These are phyloP conservation scores for Abortiporus biennis DNA, from an alignment of 1,284 basidiomycete species.

Conservation along the genomic window DNA sequence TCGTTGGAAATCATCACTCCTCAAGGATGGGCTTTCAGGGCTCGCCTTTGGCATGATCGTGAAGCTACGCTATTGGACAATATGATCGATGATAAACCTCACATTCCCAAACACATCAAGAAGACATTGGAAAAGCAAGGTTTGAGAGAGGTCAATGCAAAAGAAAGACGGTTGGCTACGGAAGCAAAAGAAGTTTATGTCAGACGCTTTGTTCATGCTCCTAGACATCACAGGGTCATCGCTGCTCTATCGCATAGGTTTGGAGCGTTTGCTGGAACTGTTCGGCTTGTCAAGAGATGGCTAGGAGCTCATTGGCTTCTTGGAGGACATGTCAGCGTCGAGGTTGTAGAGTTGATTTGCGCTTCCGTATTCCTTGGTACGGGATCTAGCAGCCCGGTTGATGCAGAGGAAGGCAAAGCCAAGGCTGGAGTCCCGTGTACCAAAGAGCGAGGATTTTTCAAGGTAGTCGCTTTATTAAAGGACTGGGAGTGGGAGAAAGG, in stretches of 20 bases:
- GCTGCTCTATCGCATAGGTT: conserved; percentile 77
- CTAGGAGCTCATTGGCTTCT: conserved; percentile 86
- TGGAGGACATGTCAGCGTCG: conserved; percentile 60
- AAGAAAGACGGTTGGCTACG: conserved; percentile 48
- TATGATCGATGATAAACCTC: conserved; percentile 42
- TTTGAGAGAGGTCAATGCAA: conserved; percentile 33
- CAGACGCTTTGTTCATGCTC: conserved; percentile 70
- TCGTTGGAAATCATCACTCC: conserved; percentile 75
- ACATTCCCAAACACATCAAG: conserved; percentile 32
- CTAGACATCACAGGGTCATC: conserved; percentile 83
- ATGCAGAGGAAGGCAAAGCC: conserved; percentile 26
- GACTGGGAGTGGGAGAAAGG: conserved; percentile 82
- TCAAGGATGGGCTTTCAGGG: conserved; percentile 84
- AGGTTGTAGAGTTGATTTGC: conserved; percentile 83
- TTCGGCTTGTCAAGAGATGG: conserved; percentile 91
- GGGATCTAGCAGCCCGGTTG: conserved; percentile 13
- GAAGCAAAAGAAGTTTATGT: conserved; percentile 64
- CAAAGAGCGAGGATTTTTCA: conserved; percentile 80
- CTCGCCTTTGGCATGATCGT: conserved; percentile 84
- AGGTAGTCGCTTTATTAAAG: conserved; percentile 69
- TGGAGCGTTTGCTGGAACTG: conserved; percentile 78
- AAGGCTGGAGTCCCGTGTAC: conserved; percentile 45
- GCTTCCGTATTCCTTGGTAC: conserved; percentile 56
- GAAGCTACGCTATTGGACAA: conserved; percentile 79
- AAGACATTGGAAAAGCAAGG: conserved; percentile 17